Evolutionary conservation across 2,329 filamentous ascomycete species (phyloP).

Genomic region (Aspergillus latus): DNA sequence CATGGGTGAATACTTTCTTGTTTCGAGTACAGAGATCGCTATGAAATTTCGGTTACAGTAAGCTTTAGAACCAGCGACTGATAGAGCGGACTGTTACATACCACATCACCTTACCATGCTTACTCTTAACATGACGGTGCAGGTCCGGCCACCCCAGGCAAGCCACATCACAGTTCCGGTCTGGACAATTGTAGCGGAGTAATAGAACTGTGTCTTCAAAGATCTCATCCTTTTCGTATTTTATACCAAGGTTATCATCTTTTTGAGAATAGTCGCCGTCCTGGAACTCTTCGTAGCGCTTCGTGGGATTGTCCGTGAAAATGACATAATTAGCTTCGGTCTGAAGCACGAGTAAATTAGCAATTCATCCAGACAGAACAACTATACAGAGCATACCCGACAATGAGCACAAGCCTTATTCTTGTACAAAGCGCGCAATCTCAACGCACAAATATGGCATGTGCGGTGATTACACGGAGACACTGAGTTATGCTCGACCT

Average conservation of each 20-base stretch:
- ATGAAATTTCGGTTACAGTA: conserved; percentile 7
- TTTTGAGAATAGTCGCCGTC: conserved; percentile 70
- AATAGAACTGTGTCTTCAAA: conserved; percentile 86
- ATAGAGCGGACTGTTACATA: conserved; percentile 35
- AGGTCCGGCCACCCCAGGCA: conserved; percentile 78
- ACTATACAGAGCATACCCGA: conserved; percentile 56
- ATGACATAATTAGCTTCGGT: conserved; percentile 67
- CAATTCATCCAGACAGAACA: background rate
- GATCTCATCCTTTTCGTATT: conserved; percentile 84
- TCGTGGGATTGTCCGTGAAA: conserved; percentile 81
- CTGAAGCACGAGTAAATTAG: conserved; percentile 26
- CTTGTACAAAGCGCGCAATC: conserved; percentile 92
- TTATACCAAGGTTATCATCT: conserved; percentile 86
- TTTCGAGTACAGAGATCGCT: conserved; percentile 85
- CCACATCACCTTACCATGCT: conserved; percentile 85
- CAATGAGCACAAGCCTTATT: conserved; percentile 95
- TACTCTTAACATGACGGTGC: conserved; percentile 75
- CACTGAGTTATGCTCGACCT: conserved; percentile 81
- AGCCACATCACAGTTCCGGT: conserved; percentile 77
- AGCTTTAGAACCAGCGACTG: conserved; percentile 5
- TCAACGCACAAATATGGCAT: conserved; percentile 91
- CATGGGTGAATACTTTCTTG: conserved; percentile 98
- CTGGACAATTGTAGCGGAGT: conserved; percentile 92
- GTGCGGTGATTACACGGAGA: conserved; percentile 95
- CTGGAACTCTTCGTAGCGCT: conserved; percentile 81